Evolutionary conservation across 1,139 yeast species (phyloP), one percentile per base, ranked within the genome.

Genomic region (Maudiozyma humilis): DNA sequence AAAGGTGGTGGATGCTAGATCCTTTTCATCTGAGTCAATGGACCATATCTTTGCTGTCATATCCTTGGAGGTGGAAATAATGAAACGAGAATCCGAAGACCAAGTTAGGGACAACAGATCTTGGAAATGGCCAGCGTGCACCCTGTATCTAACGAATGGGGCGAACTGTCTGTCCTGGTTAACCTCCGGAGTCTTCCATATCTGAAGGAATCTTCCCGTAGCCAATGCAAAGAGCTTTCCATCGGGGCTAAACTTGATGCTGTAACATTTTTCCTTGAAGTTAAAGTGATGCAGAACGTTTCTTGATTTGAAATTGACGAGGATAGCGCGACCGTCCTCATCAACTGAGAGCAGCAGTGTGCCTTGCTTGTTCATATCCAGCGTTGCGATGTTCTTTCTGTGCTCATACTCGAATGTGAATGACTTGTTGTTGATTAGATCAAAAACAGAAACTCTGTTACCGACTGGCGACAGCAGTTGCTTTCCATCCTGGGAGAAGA

Each of bases 271-370:
- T 29, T 83, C 94, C 59, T 83, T 86, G 68, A 93, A 91, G 63
- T 88, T 93, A 72, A 91, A 88, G 65, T 91, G 95, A 64, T 91
- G 96, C 49, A 91, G 70, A n/a, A 89, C 97, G 1, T 87, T 82
- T 52, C 95, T 74, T 32, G 95, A 75, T 34, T 75, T 73, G 60
- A 82, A 88, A 62, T 93, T 91, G 31, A 86, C 95, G 49, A 91
- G 71, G 40, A 91, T 87, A 18, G 95, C 97, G 54, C 96, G 73
- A 0, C 99, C 99, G 56, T 88, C 95, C 43, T 73, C 81, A 60
- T 93, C 98, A 1, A 91, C 87, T 2, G 95, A 77, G n/a, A 91
- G 60, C 56, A 91, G 63, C 41, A 93, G 71, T 0, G 95, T 83
- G 14, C 82, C 86, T 55, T 86, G 95, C 40, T 75, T 77, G 58